Conservation (phyloP, 352 stramenopile species). For the Pythium monospermum region DNA sequence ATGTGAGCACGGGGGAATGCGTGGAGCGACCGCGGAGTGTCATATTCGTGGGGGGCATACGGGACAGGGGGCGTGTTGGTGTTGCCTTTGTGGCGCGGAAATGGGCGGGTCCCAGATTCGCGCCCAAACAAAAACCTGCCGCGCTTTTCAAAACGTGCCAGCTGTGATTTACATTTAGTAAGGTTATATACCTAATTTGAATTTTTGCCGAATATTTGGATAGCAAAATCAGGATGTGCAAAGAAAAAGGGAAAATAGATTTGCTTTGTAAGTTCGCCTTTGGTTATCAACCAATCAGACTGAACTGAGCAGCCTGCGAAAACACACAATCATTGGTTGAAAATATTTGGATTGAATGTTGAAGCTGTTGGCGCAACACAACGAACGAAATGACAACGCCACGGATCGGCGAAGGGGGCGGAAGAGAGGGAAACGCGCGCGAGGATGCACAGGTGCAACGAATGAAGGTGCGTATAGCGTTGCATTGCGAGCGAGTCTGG, state of each 20-base stretch:
- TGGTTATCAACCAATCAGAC: too few species aligned
- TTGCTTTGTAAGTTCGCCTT: too few species aligned
- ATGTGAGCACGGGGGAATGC: conserved; percentile 6
- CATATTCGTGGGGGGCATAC: conserved; percentile 8
- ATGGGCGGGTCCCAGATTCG: conserved; percentile 10
- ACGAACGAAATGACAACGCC: too few species aligned
- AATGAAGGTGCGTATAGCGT: too few species aligned
- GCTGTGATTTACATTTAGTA: background rate
- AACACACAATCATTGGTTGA: conserved; percentile 5
- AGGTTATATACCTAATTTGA: conserved; percentile 1
- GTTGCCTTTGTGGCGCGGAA: conserved; percentile 4
- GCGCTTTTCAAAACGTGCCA: conserved; percentile 16
- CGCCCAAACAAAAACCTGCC: conserved; percentile 5
- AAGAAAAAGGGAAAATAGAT: background rate
- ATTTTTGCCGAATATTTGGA: conserved; percentile 4
- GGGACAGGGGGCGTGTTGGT: background rate
- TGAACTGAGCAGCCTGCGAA: too few species aligned
- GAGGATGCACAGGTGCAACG: too few species aligned
- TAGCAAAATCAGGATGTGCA: background rate
- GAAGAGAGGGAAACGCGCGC: too few species aligned
- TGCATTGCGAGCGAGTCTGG: too few species aligned
- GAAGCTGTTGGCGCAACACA: too few species aligned
- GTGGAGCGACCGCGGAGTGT: conserved; percentile 7
- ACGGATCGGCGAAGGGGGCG: too few species aligned
- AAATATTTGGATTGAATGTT: background rate